Evolutionary conservation across 345 rosid genomes (phyloP).

Genomic region (Dipteronia dyeriana): DNA sequence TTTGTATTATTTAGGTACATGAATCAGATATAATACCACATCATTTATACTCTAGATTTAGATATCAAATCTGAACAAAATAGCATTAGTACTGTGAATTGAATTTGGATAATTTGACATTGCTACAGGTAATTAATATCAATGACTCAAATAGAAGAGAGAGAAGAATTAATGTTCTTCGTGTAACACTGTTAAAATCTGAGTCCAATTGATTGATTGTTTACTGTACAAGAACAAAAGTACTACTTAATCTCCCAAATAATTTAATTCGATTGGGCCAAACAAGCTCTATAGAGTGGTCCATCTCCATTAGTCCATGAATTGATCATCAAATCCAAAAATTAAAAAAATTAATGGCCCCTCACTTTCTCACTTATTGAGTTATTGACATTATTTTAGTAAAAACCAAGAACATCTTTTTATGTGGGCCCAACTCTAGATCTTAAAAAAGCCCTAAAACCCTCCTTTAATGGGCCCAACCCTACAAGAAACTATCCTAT

Average conservation of each 20-base stretch:
- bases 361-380: not conserved
- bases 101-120: too few relatives aligned
- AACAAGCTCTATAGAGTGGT: not conserved
- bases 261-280: not conserved
- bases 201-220: not conserved
- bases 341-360: not conserved
- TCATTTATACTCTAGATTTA: too few relatives aligned
- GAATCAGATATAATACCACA: too few relatives aligned
- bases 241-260: not conserved
- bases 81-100: too few relatives aligned
- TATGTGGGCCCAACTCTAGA: constrained; percentile 3
- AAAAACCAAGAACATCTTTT: not conserved
- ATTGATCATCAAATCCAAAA: not conserved
- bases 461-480: constrained; percentile 29
- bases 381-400: not conserved
- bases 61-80: too few relatives aligned
- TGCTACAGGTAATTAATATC: too few relatives aligned
- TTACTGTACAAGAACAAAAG: not conserved
- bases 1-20: too few relatives aligned
- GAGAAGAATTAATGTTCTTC: too few relatives aligned
- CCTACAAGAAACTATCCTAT: not conserved
- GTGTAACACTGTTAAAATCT: not conserved
- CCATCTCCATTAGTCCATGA: not conserved
- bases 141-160: not conserved
- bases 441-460: not conserved